Conservation (phyloP, 208 protist genomes). For the Hexamita inflata region DNA sequence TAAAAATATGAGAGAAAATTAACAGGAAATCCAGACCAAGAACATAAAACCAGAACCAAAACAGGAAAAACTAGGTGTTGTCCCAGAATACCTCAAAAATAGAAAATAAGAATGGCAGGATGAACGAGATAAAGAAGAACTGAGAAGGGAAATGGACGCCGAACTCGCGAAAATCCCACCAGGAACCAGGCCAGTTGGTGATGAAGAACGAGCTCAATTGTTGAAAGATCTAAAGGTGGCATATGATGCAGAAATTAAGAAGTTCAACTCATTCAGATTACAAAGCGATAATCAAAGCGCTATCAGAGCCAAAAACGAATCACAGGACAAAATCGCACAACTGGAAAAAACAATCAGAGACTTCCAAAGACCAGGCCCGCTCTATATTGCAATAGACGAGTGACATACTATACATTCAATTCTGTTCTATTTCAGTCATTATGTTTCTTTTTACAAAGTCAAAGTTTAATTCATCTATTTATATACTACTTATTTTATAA, state of each 20-base stretch:
- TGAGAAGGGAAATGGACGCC: neutral
- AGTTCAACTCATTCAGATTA: constrained; percentile 1
- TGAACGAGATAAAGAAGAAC: neutral
- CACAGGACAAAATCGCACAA: neutral
- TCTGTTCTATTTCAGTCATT: too few species aligned
- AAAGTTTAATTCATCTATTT: too few species aligned
- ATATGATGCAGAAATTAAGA: neutral
- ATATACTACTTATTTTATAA: too few species aligned
- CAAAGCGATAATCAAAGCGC: neutral
- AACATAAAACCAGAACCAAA: neutral
- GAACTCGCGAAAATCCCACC: neutral
- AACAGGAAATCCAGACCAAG: too few species aligned
- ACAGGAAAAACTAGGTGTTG: neutral
- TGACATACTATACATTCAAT: too few species aligned
- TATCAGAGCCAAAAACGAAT: neutral
- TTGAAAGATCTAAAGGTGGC: neutral
- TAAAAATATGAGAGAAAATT: too few species aligned
- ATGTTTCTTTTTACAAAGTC: too few species aligned
- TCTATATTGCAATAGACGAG: constrained; percentile 8
- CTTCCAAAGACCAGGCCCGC: constrained; percentile 3
- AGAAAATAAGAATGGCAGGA: neutral
- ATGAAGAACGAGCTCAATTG: neutral
- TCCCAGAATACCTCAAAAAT: constrained; percentile 6
- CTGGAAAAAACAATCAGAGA: constrained; percentile 24
- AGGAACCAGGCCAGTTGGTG: neutral